These are phyloP conservation scores for Hymenoscyphus infarciens DNA, from an alignment of 2,329 filamentous ascomycete genomes.

Conservation along the genomic window DNA sequence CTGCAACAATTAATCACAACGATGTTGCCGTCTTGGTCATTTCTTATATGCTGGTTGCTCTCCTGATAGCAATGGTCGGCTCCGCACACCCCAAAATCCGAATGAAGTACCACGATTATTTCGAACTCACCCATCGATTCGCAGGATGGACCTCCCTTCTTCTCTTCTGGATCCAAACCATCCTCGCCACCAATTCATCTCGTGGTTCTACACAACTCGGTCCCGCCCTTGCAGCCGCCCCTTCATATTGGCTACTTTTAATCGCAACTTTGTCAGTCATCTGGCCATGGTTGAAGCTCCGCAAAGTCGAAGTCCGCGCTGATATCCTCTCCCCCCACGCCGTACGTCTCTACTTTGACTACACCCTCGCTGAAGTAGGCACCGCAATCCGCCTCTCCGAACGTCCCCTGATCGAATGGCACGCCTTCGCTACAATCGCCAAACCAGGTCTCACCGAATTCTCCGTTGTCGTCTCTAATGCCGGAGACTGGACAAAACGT, in stretches of 20 bases:
- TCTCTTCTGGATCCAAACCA: constrained; percentile 61
- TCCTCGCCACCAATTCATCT: constrained; percentile 51
- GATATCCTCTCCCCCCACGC: constrained; percentile 71
- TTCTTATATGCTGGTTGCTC: constrained; percentile 53
- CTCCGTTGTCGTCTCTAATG: constrained; percentile 67
- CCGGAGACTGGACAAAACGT: constrained; percentile 69
- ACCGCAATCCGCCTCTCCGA: constrained; percentile 58
- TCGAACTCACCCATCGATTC: constrained; percentile 70
- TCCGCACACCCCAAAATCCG: constrained; percentile 46
- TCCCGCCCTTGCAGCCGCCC: constrained; percentile 41
- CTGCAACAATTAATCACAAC: constrained; percentile 25
- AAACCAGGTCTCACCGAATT: constrained; percentile 43
- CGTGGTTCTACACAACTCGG: constrained; percentile 30
- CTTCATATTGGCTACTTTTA: constrained; percentile 66
- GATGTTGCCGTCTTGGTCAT: constrained; percentile 37
- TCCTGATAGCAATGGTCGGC: constrained; percentile 60
- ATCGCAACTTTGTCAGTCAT: constrained; percentile 62
- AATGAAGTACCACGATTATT: constrained; percentile 59
- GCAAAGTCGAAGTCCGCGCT: constrained; percentile 61
- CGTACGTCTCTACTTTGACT: constrained; percentile 63
- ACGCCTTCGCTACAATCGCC: constrained; percentile 58
- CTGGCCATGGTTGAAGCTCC: constrained; percentile 70
- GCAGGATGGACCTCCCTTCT: constrained; percentile 65
- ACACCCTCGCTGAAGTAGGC: constrained; percentile 51
- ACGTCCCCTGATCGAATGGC: constrained; percentile 65